phyloP scores from a whole-genome alignment of 495 filamentous ascomycete genomes.

The Astrocystis sublimbata region DNA sequence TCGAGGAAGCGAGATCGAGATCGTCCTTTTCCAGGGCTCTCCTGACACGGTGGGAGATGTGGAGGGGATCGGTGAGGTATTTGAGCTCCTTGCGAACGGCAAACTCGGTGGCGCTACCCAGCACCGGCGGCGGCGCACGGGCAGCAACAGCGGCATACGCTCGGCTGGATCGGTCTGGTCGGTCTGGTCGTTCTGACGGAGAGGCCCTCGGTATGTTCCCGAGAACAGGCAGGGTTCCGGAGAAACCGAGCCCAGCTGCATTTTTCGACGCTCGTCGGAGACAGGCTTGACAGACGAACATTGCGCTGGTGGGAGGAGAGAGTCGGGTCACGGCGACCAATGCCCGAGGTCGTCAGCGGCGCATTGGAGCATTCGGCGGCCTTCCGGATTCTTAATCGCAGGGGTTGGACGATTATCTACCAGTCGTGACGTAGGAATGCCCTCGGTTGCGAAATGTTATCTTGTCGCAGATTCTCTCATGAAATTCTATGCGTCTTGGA shows the following conservation, averaged over 20 bases:
- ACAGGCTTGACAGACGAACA: constrained; percentile 46
- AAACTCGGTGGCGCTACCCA: constrained; percentile 24
- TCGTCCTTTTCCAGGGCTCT: constrained; percentile 55
- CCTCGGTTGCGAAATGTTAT: too few species aligned
- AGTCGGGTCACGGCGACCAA: not conserved
- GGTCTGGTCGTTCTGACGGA: too few species aligned
- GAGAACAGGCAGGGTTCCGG: not conserved
- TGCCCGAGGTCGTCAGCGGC: not conserved
- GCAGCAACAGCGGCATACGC: constrained; percentile 17
- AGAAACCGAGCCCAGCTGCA: constrained; percentile 7
- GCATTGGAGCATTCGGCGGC: not conserved
- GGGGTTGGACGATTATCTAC: too few species aligned
- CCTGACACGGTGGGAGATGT: constrained; percentile 63
- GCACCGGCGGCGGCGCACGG: constrained; percentile 7
- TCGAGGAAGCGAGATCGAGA: constrained; percentile 59
- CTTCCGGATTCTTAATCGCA: constrained; percentile 10
- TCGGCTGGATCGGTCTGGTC: constrained; percentile 6
- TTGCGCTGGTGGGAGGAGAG: constrained; percentile 21
- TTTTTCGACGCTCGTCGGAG: constrained; percentile 26
- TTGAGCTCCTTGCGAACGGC: constrained; percentile 56
- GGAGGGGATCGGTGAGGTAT: constrained; percentile 65
- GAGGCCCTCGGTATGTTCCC: not conserved
- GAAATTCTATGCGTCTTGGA: too few species aligned
- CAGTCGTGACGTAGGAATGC: too few species aligned
- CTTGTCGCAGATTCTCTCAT: too few species aligned